A percentile compares a stretch with the other conserved stretches of the same genome.
phyloP scores from a whole-genome alignment of 2,329 filamentous ascomycete species.

The Pseudogymnoascus sp. region DNA sequence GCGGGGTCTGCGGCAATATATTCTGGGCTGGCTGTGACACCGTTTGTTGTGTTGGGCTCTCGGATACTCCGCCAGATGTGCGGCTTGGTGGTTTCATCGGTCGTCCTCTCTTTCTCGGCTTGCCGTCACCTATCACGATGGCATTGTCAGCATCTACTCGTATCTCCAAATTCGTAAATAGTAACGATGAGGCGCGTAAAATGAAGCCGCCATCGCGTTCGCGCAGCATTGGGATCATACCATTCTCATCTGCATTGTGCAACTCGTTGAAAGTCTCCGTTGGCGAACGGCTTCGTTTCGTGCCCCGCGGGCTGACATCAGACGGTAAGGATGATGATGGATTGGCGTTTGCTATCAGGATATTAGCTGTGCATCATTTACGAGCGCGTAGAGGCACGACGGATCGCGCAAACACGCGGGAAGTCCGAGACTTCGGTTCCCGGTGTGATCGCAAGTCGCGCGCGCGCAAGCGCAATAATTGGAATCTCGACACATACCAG shows the following conservation, averaged over 20 bases:
- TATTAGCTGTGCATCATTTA: not conserved
- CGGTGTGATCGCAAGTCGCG: constrained; percentile 16
- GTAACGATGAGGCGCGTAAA: not conserved
- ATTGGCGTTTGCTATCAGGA: constrained; percentile 22
- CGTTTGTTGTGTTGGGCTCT: constrained; percentile 47
- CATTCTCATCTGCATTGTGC: constrained; percentile 58
- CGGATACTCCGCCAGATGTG: constrained; percentile 41
- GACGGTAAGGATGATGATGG: constrained; percentile 38
- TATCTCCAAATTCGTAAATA: not conserved
- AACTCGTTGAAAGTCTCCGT: constrained; percentile 47
- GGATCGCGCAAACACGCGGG: constrained; percentile 19
- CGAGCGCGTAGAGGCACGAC: constrained; percentile 18
- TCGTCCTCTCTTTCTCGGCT: constrained; percentile 31
- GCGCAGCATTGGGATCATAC: constrained; percentile 47
- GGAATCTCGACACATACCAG: constrained; percentile 28
- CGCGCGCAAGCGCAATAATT: constrained; percentile 15
- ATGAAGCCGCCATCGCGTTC: not conserved
- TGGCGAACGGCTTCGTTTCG: constrained; percentile 74
- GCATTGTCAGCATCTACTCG: constrained; percentile 11
- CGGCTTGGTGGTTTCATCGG: constrained; percentile 30
- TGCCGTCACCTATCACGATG: constrained; percentile 33
- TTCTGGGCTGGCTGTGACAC: constrained; percentile 36
- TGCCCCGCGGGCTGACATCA: constrained; percentile 53
- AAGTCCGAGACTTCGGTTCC: constrained; percentile 13
- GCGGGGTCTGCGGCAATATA: constrained; percentile 46